A percentile compares a stretch with the other conserved stretches of the same genome.
Conservation (phyloP, 257 asterid genomes). For the Mentha longifolia region DNA sequence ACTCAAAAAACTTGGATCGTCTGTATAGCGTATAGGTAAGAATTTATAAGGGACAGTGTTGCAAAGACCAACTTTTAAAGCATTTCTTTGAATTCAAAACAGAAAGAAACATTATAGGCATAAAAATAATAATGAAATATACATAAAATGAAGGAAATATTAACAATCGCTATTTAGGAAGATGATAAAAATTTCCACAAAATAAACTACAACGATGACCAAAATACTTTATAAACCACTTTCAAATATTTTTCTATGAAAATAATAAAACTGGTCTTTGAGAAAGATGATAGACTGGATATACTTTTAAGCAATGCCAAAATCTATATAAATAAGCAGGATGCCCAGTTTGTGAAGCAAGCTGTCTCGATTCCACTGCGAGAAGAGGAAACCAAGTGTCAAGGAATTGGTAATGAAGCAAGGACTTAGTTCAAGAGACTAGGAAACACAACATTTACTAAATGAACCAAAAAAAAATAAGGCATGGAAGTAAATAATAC, state of each 20-base stretch:
- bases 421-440: neutral
- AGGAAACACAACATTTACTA: neutral
- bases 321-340: neutral
- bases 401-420: neutral
- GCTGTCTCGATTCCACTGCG: neutral
- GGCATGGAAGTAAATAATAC: neutral
- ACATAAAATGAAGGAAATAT: neutral
- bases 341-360: slow-evolving; percentile 15
- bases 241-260: neutral
- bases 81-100: neutral
- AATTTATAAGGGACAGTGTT: too few species aligned
- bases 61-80: neutral
- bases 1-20: too few species aligned
- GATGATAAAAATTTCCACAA: neutral
- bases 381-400: slow-evolving; percentile 1
- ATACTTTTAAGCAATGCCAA: neutral
- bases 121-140: neutral
- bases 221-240: slow-evolving; percentile 4
- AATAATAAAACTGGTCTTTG: neutral
- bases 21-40: too few species aligned
- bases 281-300: neutral
- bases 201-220: neutral
- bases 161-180: neutral
- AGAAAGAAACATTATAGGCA: neutral
- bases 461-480: neutral